Percentiles rank a stretch among this genome's conserved stretches.
phyloP scores from a whole-genome alignment of 257 asterid species.

The Salvia splendens region DNA sequence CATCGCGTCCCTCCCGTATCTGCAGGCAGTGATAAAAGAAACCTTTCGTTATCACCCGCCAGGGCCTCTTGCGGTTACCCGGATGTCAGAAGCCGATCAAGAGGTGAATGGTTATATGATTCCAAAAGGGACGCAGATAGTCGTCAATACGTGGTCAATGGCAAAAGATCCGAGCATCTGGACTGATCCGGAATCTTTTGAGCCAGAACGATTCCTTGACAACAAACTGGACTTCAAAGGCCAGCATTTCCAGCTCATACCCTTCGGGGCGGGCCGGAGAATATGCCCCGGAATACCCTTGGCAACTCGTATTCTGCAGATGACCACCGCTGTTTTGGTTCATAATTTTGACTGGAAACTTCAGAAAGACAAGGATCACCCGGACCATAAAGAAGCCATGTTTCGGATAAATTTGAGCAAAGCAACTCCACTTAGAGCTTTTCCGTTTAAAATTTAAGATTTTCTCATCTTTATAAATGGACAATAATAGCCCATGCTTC shows the following conservation, averaged over 20 bases:
- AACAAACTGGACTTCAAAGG: constrained; percentile 29
- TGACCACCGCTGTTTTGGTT: constrained; percentile 30
- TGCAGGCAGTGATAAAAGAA: constrained; percentile 44
- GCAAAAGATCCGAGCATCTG: constrained; percentile 36
- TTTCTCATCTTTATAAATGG: no score
- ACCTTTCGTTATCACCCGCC: constrained; percentile 32
- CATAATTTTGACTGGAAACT: constrained; percentile 41
- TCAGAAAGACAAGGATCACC: not conserved
- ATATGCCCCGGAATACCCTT: constrained; percentile 38
- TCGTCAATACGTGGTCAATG: constrained; percentile 40
- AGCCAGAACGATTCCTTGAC: constrained; percentile 36
- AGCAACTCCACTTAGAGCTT: constrained; percentile 14
- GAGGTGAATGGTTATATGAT: constrained; percentile 32
- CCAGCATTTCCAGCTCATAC: constrained; percentile 38
- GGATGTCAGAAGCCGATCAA: constrained; percentile 7
- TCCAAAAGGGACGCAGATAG: constrained; percentile 37
- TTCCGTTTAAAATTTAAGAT: constrained; percentile 9
- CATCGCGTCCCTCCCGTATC: constrained; percentile 31
- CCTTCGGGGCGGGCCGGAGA: constrained; percentile 43
- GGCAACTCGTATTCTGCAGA: constrained; percentile 35
- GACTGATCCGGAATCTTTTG: constrained; percentile 33
- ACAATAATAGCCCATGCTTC: no score
- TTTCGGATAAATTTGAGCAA: constrained; percentile 14
- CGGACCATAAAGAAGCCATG: not conserved
- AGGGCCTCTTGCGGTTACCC: constrained; percentile 26